phyloP scores from a whole-genome alignment of 345 rosid species.

The Euphorbia pulcherrima region DNA sequence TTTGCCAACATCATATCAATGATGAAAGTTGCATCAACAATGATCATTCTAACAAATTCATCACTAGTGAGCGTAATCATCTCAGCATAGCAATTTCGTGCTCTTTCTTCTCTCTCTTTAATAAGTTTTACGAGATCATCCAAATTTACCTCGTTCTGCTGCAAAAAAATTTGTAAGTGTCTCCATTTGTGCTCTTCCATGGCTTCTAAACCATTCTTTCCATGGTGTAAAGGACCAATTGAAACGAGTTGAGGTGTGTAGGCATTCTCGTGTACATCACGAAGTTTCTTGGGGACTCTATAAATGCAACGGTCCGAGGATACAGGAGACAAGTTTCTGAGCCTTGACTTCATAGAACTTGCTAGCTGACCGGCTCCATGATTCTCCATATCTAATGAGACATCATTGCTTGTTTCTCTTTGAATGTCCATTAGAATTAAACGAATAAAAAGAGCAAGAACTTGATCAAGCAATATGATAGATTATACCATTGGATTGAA shows the following conservation, averaged over 20 bases:
- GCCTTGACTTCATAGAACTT: constrained; percentile 2
- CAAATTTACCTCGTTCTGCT: not conserved
- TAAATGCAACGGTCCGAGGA: constrained; percentile 14
- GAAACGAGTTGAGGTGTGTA: constrained; percentile 19
- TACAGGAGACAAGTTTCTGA: too few relatives aligned
- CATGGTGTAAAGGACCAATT: constrained; percentile 21
- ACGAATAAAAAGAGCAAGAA: not conserved
- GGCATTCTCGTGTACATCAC: constrained; percentile 4
- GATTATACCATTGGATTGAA: too few relatives aligned
- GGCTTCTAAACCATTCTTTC: not conserved
- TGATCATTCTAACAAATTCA: constrained; percentile 11
- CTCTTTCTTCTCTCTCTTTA: not conserved
- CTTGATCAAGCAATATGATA: too few relatives aligned
- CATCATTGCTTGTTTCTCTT: not conserved
- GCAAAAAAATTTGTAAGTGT: constrained; percentile 1
- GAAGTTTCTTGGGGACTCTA: constrained; percentile 16
- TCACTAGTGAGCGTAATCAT: not conserved
- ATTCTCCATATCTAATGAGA: not conserved
- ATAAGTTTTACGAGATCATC: not conserved
- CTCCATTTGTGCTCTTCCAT: constrained; percentile 17
- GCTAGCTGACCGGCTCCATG: not conserved
- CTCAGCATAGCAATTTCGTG: constrained; percentile 3
- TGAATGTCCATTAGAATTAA: not conserved
- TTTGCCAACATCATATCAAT: too few relatives aligned
- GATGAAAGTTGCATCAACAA: too few relatives aligned